Conservation (phyloP, 768 basidiomycete species). For the Amanita pseudoporphyria region DNA sequence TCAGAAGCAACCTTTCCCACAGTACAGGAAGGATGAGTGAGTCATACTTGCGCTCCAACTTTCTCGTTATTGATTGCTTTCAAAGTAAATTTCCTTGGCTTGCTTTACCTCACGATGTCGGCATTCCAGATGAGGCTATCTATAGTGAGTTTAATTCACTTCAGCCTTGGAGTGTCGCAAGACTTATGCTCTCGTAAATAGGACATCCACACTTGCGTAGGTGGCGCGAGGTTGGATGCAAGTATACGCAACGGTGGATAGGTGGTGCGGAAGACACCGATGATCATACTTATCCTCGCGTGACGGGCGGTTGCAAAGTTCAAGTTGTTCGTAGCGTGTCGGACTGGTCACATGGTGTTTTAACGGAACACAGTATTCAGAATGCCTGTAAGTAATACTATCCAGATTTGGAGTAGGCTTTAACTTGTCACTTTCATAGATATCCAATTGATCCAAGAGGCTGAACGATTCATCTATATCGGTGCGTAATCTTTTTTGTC, state of each 20-base stretch:
- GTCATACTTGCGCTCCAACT: conserved; percentile 13
- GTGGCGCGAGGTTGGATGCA: conserved; percentile 48
- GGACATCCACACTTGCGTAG: conserved; percentile 60
- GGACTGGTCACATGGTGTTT: conserved; percentile 92
- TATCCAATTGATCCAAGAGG: conserved; percentile 69
- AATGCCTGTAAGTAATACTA: conserved; percentile 66
- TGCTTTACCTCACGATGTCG: conserved; percentile 67
- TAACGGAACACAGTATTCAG: conserved; percentile 87
- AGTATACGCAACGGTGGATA: conserved; percentile 57
- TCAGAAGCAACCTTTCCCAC: neutral
- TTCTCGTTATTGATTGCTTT: neutral
- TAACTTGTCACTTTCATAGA: conserved; percentile 30
- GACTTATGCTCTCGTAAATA: conserved; percentile 9
- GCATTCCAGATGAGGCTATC: conserved; percentile 52
- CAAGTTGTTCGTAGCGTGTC: conserved; percentile 81
- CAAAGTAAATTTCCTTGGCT: conserved; percentile 54
- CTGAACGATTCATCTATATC: conserved; percentile 88
- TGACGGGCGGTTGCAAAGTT: conserved; percentile 48
- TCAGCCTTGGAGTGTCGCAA: too few species aligned
- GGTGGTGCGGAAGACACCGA: conserved; percentile 23
- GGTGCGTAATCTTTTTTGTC: conserved; percentile 36
- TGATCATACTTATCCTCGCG: conserved; percentile 13
- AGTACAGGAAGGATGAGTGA: conserved; percentile 41
- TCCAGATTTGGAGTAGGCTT: neutral
- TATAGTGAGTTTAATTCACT: conserved; percentile 24